Base-by-base conservation (phyloP, 257 asterid species). In the Nemophila menziesii region DNA sequence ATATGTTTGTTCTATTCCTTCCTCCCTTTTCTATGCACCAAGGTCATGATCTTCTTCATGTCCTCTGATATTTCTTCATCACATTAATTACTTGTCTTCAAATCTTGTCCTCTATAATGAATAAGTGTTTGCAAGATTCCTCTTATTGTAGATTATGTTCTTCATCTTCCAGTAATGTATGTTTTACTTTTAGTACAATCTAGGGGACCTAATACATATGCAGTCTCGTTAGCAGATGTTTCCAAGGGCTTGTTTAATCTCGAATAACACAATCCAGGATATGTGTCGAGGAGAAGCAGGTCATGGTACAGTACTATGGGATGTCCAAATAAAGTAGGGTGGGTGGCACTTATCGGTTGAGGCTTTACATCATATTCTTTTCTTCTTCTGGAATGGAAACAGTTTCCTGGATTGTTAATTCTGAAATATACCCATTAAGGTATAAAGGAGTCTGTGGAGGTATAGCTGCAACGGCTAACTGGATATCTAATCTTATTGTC, bases 381-480 rank as follows among this genome's bases (percentile, higher is more conserved):
- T n/a, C n/a, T 41, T 26, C 41, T 10, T 41, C 52, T 47, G 52
- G 40, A 29, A 47, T 47, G 41, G 52, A 41, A 5, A 27, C 52
- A 4, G 52, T 47, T 11, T 41, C 52, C 16, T 47, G 52, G 52
- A 26, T 47, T 29, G 40, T 47, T 17, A 47, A 29, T 13, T 47
- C 52, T 16, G 52, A 47, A 15, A 29, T 47, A 26, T 47, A 47
- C 23, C 39, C 52, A 9, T 20, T 47, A 24, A 27, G 52, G 22
- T 29, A 8, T 14, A 11, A 26, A 27, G 52, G 52, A 16, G 4
- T 29, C 33, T 47, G 41, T 16, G 41, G 52, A 47, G 52, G 52
- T 2, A 41, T 9, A 4, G 46, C 46, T 2, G 46, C 46, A 4
- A 41, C 46, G 20, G 46, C 46, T 17, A 41, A 41, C 46, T 41